Evolutionary conservation across 768 basidiomycete species (phyloP), one percentile per base, ranked within the genome.

Genomic region (Vishniacozyma victoriae): DNA sequence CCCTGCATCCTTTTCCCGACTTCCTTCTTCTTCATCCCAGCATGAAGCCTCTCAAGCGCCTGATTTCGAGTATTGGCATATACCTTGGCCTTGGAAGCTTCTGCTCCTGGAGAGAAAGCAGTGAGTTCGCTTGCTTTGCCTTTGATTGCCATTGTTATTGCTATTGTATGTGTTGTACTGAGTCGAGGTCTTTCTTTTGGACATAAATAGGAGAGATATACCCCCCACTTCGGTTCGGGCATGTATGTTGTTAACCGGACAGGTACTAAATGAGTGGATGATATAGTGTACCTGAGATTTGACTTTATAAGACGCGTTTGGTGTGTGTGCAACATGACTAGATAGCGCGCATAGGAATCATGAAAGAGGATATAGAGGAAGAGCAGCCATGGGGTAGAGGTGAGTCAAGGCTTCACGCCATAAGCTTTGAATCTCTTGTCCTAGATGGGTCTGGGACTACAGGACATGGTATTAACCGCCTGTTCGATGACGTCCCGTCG

Each of bases 1-100:
- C 78, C 81, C 64, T 77, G 77, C 55, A 92, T 76, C 59, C 81
- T 77, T 16, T 72, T 75, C 23, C 19, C 29, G 9, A 53, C 52
- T 12, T 45, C 20, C 4, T 31, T 15, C 4, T 7, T 27, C 13
- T 14, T 26, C 15, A 9, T 9, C 9, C n/a, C 29, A 9, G 29
- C 29, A 9, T n/a, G 9, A 9, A 33, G 9, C 9, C n/a, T n/a
- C 29, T 33, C 9, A n/a, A 33, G 29, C 9, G n/a, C 29, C n/a
- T 33, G 29, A 9, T 33, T 33, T 9, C 29, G 29, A 33, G 29
- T 33, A 33, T 9, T 9, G 9, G n/a, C n/a, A n/a, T 33, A 33
- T 33, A n/a, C n/a, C n/a, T 33, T 33, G 29, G n/a, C 29, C 9
- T n/a, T 33, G 9, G 9, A 9, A 9, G 9, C 29, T 9, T 9